Conservation (phyloP, 768 basidiomycete species). For the Podaxis sp. region DNA sequence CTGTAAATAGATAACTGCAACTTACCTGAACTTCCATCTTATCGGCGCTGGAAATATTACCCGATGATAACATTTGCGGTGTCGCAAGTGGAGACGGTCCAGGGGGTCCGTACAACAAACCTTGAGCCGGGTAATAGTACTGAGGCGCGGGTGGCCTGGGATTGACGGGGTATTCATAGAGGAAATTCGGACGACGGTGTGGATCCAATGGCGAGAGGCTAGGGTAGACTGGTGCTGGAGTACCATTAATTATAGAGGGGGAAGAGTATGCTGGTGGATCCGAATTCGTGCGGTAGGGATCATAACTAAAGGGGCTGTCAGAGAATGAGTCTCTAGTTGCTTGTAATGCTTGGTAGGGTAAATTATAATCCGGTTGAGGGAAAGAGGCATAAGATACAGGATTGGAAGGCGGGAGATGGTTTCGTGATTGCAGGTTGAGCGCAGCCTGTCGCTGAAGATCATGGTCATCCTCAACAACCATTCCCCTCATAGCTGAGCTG, state of each 20-base stretch:
- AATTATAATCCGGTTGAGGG: constrained; percentile 6
- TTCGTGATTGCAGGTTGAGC: constrained; percentile 12
- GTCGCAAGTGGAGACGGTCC: constrained; percentile 8
- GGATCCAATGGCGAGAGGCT: constrained; percentile 7
- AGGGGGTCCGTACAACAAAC: constrained; percentile 7
- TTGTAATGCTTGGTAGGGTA: background rate
- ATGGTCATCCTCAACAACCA: constrained; percentile 31
- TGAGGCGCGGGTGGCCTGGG: constrained; percentile 9
- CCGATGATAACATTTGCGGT: background rate
- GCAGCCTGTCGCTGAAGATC: constrained; percentile 18
- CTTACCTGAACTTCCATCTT: constrained; percentile 11
- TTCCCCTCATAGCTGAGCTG: constrained; percentile 54
- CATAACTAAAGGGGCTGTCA: constrained; percentile 11
- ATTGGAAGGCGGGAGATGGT: constrained; percentile 21
- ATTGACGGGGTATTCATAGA: constrained; percentile 10
- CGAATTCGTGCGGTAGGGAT: constrained; percentile 12
- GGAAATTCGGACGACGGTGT: constrained; percentile 8
- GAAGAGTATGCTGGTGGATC: constrained; percentile 12
- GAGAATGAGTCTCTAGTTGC: background rate
- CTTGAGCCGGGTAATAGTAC: constrained; percentile 15
- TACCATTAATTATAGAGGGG: constrained; percentile 1
- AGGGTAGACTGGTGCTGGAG: constrained; percentile 1
- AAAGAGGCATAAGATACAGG: background rate
- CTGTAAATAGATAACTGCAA: background rate
- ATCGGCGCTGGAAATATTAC: constrained; percentile 7